These are phyloP conservation scores for Pseudocercospora musae DNA, from an alignment of 2,329 filamentous ascomycete species.

Conservation along the genomic window DNA sequence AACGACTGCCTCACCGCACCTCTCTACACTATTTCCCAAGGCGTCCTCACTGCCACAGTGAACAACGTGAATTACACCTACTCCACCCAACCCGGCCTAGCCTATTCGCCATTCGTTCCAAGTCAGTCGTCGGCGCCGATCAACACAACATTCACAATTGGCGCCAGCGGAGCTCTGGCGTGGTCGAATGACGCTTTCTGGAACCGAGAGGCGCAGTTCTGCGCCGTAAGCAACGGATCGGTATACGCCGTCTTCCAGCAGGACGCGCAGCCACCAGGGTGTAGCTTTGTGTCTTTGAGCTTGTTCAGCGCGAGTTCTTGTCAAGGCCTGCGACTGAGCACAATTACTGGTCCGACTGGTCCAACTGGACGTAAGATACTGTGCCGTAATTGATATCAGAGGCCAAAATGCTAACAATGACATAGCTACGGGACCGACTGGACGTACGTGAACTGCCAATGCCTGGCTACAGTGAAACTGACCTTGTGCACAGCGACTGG, in stretches of 20 bases:
- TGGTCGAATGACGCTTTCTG: conserved; percentile 30
- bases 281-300: conserved; percentile 27
- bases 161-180: conserved; percentile 19
- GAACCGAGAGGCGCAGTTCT: conserved; percentile 31
- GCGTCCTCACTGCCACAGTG: conserved; percentile 29
- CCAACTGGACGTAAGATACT: conserved; percentile 6
- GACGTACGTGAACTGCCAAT: not conserved
- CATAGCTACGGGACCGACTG: conserved; percentile 13
- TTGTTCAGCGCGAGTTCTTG: conserved; percentile 28
- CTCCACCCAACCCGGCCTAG: conserved; percentile 26
- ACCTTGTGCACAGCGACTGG: conserved; percentile 6
- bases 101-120: conserved; percentile 27
- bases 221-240: conserved; percentile 29
- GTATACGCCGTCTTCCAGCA: conserved; percentile 31
- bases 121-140: conserved; percentile 27
- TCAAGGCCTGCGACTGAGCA: conserved; percentile 22
- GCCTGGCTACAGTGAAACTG: not conserved
- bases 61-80: conserved; percentile 28
- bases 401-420: not conserved
- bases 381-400: not conserved
- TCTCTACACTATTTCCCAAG: conserved; percentile 28
- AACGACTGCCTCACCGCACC: conserved; percentile 32
- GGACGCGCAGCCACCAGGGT: conserved; percentile 25
- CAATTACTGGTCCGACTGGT: conserved; percentile 19
- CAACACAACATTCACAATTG: conserved; percentile 27